phyloP scores from a whole-genome alignment of 805 yeast species.

The Cyberlindnera mississippiensis region DNA sequence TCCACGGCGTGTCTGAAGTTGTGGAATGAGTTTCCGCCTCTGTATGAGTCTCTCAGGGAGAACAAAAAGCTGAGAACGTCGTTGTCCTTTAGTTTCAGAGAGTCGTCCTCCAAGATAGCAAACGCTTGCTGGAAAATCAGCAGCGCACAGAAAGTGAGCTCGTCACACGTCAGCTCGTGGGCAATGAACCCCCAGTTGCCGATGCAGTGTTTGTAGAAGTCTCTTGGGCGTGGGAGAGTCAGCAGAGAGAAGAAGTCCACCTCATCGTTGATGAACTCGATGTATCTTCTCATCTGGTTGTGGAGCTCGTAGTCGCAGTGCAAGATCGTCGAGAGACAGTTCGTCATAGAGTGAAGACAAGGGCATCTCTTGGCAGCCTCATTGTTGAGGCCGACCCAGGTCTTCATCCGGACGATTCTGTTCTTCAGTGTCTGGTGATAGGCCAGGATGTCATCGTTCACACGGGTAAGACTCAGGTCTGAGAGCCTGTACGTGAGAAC shows the following conservation, averaged over 20 bases:
- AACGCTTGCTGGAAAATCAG: constrained; percentile 48
- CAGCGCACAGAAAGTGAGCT: constrained; percentile 56
- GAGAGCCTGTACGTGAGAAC: constrained; percentile 17
- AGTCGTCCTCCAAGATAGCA: constrained; percentile 20
- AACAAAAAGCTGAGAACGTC: constrained; percentile 57
- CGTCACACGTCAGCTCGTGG: constrained; percentile 60
- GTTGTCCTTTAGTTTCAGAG: constrained; percentile 32
- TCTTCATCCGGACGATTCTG: constrained; percentile 35
- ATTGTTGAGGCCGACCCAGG: constrained; percentile 39
- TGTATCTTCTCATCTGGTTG: constrained; percentile 15
- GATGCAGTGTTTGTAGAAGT: constrained; percentile 35
- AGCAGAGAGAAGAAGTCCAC: constrained; percentile 28
- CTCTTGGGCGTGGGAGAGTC: constrained; percentile 21
- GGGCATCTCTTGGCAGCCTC: constrained; percentile 20
- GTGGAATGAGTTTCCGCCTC: constrained; percentile 86
- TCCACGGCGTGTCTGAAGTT: constrained; percentile 95
- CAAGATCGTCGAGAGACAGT: constrained; percentile 26
- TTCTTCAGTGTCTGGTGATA: constrained; percentile 23
- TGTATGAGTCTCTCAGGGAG: constrained; percentile 72
- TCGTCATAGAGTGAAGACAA: constrained; percentile 34
- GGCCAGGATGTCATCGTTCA: constrained; percentile 19
- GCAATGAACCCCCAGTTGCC: constrained; percentile 71
- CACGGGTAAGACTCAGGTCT: constrained; percentile 15
- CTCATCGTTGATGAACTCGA: constrained; percentile 25
- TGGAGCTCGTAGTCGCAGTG: constrained; percentile 18